Percentiles rank a stretch among this genome's conserved stretches.
Conservation (phyloP, 306 rosid species). For the Chamaecrista fasciculata region DNA sequence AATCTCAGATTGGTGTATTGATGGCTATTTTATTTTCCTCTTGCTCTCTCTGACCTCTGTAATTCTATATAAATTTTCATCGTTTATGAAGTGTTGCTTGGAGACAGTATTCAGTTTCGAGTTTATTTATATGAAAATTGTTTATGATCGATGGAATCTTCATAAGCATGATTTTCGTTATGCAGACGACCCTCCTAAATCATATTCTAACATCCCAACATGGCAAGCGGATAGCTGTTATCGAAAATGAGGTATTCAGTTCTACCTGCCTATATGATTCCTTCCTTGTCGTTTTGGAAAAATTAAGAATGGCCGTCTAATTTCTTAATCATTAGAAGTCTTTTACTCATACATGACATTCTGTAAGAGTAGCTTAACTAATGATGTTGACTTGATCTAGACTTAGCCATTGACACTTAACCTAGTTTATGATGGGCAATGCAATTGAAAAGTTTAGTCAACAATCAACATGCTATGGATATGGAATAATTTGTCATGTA, state of each 20-base stretch:
- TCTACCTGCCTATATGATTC: neutral
- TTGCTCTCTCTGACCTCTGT: neutral
- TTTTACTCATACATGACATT: neutral
- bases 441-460: neutral
- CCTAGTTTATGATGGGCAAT: neutral
- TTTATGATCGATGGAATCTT: neutral
- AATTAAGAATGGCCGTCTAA: neutral
- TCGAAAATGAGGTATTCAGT: constrained; percentile 78
- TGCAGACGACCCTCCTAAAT: constrained; percentile 89
- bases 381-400: neutral
- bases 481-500: neutral
- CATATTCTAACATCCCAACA: constrained; percentile 86
- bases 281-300: neutral
- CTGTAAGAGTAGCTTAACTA: neutral
- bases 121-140: neutral
- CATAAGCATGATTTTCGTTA: neutral
- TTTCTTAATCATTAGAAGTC: neutral
- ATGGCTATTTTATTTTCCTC: neutral
- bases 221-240: constrained; percentile 88
- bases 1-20: neutral
- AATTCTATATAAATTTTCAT: neutral
- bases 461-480: neutral
- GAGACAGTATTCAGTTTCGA: neutral
- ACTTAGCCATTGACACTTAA: neutral
- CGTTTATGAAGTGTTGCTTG: neutral